These are phyloP conservation scores for Gracilaria domingensis DNA, from an alignment of 23 red algal species.

Conservation along the genomic window DNA sequence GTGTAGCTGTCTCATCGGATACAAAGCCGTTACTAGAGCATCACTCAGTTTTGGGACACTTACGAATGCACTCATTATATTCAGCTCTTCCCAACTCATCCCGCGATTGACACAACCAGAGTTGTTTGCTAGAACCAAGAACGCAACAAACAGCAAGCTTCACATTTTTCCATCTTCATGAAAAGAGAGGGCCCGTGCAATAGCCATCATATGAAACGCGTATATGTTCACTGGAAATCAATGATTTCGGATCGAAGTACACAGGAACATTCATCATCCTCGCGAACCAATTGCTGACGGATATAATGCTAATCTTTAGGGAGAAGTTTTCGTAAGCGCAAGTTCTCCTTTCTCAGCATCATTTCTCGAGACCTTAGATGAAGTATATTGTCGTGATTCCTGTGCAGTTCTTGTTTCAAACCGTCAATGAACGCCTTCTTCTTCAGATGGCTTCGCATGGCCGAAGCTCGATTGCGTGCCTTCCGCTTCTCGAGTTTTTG, in stretches of 20 bases:
- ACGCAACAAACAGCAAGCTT: too few species aligned
- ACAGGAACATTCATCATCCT: neutral
- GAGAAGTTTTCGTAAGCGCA: slow-evolving; percentile 42
- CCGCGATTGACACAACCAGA: too few species aligned
- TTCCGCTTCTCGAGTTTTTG: slow-evolving; percentile 34
- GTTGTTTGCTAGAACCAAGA: too few species aligned
- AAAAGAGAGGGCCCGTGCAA: neutral
- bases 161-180: neutral
- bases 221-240: too few species aligned
- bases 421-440: slow-evolving; percentile 46
- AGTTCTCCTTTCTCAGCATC: slow-evolving; percentile 39
- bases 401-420: slow-evolving; percentile 38
- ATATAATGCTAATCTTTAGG: neutral
- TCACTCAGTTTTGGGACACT: too few species aligned
- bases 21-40: too few species aligned
- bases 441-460: slow-evolving; percentile 38
- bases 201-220: neutral
- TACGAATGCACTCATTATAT: too few species aligned
- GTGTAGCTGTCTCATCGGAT: too few species aligned
- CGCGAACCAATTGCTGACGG: neutral
- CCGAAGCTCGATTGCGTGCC: slow-evolving; percentile 34
- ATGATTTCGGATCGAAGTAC: neutral
- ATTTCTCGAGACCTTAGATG: slow-evolving; percentile 22
- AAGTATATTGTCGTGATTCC: slow-evolving; percentile 28
- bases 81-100: too few species aligned